Conservation (phyloP, 1,284 basidiomycete species). For the Paramarasmius palmivorus region DNA sequence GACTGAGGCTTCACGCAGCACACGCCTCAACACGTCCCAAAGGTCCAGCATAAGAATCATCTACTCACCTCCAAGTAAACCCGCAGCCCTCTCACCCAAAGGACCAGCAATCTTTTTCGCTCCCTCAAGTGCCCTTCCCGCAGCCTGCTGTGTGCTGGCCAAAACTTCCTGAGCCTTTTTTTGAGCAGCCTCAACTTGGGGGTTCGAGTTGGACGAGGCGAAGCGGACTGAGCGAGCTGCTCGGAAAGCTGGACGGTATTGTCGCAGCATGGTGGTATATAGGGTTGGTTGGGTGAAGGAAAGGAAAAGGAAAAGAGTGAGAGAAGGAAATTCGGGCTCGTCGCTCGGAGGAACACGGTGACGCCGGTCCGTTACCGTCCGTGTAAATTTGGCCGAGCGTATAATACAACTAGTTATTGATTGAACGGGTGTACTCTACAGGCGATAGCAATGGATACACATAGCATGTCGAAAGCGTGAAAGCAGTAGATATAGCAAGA, state of each 20-base stretch:
- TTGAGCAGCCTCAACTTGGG: constrained; percentile 42
- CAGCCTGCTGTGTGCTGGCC: constrained; percentile 55
- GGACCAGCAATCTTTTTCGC: constrained; percentile 60
- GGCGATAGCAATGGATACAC: too few species aligned
- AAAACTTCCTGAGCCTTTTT: constrained; percentile 72
- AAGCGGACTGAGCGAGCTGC: constrained; percentile 5
- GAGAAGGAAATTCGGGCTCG: neutral
- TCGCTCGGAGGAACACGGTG: neutral
- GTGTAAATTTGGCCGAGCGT: too few species aligned
- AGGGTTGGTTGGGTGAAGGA: neutral
- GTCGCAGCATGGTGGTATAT: constrained; percentile 4
- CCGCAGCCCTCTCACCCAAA: constrained; percentile 58
- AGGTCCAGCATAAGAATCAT: neutral
- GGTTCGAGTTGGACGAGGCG: constrained; percentile 6
- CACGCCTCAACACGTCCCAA: neutral
- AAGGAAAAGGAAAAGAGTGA: neutral
- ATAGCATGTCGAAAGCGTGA: too few species aligned
- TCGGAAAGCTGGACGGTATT: constrained; percentile 7
- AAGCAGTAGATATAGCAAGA: too few species aligned
- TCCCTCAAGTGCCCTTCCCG: constrained; percentile 51
- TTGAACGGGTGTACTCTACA: too few species aligned
- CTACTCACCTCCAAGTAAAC: constrained; percentile 68
- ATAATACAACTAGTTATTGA: too few species aligned
- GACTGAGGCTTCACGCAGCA: neutral
- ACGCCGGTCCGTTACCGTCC: neutral